Evolutionary conservation across 164 flowering plant species (phyloP).

Genomic region (Santalum album): DNA sequence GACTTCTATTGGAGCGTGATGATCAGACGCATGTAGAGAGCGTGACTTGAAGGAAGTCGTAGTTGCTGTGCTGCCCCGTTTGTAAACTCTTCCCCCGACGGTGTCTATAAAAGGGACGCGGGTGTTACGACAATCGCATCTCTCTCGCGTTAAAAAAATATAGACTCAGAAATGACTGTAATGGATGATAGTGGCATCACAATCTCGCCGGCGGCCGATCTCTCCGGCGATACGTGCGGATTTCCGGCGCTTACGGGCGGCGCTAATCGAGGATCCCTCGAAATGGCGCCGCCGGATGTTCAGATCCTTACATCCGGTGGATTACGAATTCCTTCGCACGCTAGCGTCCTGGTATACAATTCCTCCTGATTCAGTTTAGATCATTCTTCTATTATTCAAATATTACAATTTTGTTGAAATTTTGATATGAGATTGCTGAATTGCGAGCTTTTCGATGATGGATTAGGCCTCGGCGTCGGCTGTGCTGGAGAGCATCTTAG

Average conservation of each 20-base stretch:
- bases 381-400: background rate
- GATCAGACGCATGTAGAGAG: no score
- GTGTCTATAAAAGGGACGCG: no score
- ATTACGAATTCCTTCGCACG: conserved; percentile 57
- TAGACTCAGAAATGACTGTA: background rate
- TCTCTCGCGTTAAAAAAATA: no score
- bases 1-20: no score
- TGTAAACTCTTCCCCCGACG: no score
- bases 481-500: conserved; percentile 58
- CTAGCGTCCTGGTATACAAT: conserved; percentile 50
- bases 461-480: conserved; percentile 73
- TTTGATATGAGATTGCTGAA: background rate
- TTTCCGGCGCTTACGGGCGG: background rate
- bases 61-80: no score
- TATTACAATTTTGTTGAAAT: background rate
- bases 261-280: conserved; percentile 3
- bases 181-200: conserved; percentile 6
- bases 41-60: no score
- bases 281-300: conserved; percentile 34
- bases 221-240: conserved; percentile 1
- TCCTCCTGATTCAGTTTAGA: background rate
- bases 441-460: background rate
- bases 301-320: conserved; percentile 60
- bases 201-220: background rate
- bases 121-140: no score